A percentile compares a stretch with the other conserved stretches of the same genome.
Conservation (phyloP, 2,329 filamentous ascomycete genomes). For the Lecanicillium sp. region DNA sequence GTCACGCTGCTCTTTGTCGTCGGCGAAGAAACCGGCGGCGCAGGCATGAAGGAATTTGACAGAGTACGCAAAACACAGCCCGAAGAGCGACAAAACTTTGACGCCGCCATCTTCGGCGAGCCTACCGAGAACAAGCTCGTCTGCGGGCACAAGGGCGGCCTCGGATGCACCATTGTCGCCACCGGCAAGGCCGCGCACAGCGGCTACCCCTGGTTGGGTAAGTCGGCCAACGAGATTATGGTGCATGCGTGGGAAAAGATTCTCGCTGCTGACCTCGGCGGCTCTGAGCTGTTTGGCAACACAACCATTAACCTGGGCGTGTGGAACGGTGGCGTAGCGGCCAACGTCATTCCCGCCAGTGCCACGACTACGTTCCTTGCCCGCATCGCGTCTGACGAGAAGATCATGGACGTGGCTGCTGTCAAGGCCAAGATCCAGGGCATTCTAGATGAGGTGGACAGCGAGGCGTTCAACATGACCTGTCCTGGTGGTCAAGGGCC, state of each 20-base stretch:
- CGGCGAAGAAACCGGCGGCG: no score
- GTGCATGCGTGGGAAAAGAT: conserved; percentile 57
- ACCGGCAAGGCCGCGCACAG: conserved; percentile 56
- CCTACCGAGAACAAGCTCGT: conserved; percentile 76
- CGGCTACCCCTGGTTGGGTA: conserved; percentile 77
- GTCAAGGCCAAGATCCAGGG: conserved; percentile 41
- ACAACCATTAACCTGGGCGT: conserved; percentile 76
- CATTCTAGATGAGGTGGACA: conserved; percentile 36
- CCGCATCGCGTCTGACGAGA: conserved; percentile 62
- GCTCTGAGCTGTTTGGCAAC: conserved; percentile 66
- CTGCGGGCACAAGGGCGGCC: conserved; percentile 74
- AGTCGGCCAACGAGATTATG: conserved; percentile 68
- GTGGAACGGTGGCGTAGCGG: conserved; percentile 69
- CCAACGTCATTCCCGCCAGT: conserved; percentile 70
- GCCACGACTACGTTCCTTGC: conserved; percentile 59
- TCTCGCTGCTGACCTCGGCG: conserved; percentile 58
- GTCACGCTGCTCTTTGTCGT: no score
- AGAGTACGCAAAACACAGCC: no score
- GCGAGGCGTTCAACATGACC: conserved; percentile 48
- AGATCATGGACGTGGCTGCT: conserved; percentile 43
- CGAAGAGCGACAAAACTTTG: conserved; percentile 20
- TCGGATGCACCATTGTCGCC: conserved; percentile 38
- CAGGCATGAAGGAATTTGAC: no score
- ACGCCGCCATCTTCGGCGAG: conserved; percentile 74
- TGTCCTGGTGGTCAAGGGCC: conserved; percentile 61